Conservation (phyloP, 345 rosid genomes). For the Passiflora organensis region DNA sequence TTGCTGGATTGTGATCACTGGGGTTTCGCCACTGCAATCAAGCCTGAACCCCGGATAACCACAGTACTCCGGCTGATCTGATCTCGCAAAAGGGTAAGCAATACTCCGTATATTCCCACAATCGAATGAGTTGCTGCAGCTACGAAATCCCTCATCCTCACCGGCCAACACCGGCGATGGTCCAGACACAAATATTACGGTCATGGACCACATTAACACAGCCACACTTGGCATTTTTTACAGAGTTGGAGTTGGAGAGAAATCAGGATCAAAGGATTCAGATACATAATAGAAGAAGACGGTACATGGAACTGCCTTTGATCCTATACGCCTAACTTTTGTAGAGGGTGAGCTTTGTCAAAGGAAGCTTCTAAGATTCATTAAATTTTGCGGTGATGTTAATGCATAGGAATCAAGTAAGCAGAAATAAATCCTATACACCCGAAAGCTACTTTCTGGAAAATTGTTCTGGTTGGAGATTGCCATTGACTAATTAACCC, state of each 20-base stretch:
- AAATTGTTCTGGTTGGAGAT: too few species aligned
- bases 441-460: too few species aligned
- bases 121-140: conserved; percentile 15
- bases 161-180: not conserved
- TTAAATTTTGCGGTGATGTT: too few species aligned
- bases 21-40: conserved; percentile 8
- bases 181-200: not conserved
- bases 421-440: too few species aligned
- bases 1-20: conserved; percentile 19
- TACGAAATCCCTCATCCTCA: not conserved
- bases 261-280: too few species aligned
- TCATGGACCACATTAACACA: not conserved
- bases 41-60: conserved; percentile 25
- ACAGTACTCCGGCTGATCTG: conserved; percentile 12
- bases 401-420: too few species aligned
- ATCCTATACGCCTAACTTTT: too few species aligned
- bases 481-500: too few species aligned
- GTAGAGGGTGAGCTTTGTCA: too few species aligned
- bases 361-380: too few species aligned
- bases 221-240: conserved; percentile 1
- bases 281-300: too few species aligned
- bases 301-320: too few species aligned
- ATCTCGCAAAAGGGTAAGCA: conserved; percentile 35
- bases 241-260: not conserved
- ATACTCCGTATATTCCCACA: conserved; percentile 22